phyloP scores from a whole-genome alignment of 73 alveolate species.

The Paramecium bursaria region DNA sequence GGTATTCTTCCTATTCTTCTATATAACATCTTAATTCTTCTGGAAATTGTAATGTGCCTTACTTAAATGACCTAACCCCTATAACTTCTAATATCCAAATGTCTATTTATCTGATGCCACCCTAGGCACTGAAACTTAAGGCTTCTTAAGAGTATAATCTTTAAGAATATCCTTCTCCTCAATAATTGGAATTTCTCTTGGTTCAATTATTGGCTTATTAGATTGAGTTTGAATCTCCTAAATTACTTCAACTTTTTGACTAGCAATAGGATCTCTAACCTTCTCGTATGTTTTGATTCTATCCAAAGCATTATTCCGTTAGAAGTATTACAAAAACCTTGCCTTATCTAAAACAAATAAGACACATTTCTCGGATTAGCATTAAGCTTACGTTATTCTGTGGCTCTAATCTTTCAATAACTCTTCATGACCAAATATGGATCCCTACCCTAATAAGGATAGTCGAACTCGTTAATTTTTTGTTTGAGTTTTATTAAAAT shows the following conservation, averaged over 20 bases:
- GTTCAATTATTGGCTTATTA: not conserved
- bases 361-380: not conserved
- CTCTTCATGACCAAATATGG: conserved; percentile 40
- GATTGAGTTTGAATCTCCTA: conserved; percentile 3
- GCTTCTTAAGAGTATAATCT: conserved; percentile 16
- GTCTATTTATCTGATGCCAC: conserved; percentile 2
- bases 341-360: conserved; percentile 45
- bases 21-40: not conserved
- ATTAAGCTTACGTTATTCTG: conserved; percentile 11
- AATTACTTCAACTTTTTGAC: not conserved
- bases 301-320: conserved; percentile 17
- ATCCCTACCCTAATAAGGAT: conserved; percentile 1
- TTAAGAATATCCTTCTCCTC: conserved; percentile 24
- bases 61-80: conserved; percentile 45
- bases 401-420: not conserved
- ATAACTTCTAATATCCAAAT: conserved; percentile 19
- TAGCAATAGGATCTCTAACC: not conserved
- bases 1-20: conserved; percentile 7
- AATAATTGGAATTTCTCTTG: conserved; percentile 23
- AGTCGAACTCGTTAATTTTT: conserved; percentile 48
- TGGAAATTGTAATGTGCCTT: conserved; percentile 38
- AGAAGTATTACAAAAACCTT: conserved; percentile 22
- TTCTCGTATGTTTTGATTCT: conserved; percentile 5
- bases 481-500: conserved; percentile 27
- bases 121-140: conserved; percentile 26